phyloP scores from a whole-genome alignment of 2,329 filamentous ascomycete genomes.

The Monilinia fructigena region DNA sequence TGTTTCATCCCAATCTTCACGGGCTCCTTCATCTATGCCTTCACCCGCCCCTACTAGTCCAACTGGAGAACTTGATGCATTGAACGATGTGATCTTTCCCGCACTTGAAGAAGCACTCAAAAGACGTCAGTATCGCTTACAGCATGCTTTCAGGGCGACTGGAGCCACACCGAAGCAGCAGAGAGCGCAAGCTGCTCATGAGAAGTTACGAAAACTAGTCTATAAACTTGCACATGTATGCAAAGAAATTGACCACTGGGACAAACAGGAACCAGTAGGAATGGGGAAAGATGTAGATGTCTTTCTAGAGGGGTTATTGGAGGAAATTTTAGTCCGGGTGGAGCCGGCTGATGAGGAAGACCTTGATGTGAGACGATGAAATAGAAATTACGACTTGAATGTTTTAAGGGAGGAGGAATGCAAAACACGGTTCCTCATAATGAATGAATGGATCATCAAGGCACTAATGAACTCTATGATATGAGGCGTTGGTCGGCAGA shows the following conservation, averaged over 20 bases:
- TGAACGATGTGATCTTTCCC: slow-evolving; percentile 89
- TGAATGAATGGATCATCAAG: slow-evolving; percentile 21
- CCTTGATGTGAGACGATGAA: slow-evolving; percentile 31
- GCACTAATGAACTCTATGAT: slow-evolving; percentile 17
- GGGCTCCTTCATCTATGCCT: slow-evolving; percentile 53
- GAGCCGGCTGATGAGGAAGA: slow-evolving; percentile 65
- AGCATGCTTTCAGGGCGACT: slow-evolving; percentile 40
- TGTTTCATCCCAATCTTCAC: slow-evolving; percentile 31
- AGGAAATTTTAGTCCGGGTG: slow-evolving; percentile 89
- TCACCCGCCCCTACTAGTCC: slow-evolving; percentile 56
- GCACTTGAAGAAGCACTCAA: slow-evolving; percentile 89
- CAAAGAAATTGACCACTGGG: slow-evolving; percentile 85
- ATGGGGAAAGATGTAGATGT: slow-evolving; percentile 90
- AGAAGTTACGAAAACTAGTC: slow-evolving; percentile 77
- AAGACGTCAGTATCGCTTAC: slow-evolving; percentile 64
- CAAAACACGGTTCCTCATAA: slow-evolving; percentile 4
- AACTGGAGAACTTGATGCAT: slow-evolving; percentile 74
- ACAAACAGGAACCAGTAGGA: slow-evolving; percentile 81
- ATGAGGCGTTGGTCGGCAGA: slow-evolving; percentile 23
- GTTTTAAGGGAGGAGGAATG: slow-evolving; percentile 15
- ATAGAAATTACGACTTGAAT: slow-evolving; percentile 19
- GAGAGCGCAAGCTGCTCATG: slow-evolving; percentile 70
- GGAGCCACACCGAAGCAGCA: slow-evolving; percentile 60
- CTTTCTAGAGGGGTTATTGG: slow-evolving; percentile 86
- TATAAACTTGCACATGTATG: slow-evolving; percentile 81